Percentiles rank a stretch among this genome's conserved stretches.
Conservation (phyloP, 2,329 filamentous ascomycete genomes). For the Rhynchosporium secalis region DNA sequence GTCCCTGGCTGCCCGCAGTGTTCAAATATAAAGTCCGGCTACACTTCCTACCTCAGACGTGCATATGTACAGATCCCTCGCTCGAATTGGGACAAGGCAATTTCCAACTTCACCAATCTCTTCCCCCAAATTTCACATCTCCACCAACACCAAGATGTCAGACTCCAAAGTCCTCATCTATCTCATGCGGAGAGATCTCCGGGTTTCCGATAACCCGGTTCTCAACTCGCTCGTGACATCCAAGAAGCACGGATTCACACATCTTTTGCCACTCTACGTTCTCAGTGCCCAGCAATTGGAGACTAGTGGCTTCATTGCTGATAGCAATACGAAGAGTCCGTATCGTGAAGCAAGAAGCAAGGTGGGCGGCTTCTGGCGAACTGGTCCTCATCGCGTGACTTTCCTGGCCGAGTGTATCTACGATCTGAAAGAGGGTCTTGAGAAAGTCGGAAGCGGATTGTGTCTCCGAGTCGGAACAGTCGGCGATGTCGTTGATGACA, state of each 20-base stretch:
- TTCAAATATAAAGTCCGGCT: background rate
- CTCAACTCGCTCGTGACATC: slow-evolving; percentile 57
- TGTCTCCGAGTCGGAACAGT: slow-evolving; percentile 63
- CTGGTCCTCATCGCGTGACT: slow-evolving; percentile 68
- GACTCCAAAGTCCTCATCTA: slow-evolving; percentile 63
- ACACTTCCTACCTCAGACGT: slow-evolving; percentile 1
- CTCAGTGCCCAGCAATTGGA: slow-evolving; percentile 72
- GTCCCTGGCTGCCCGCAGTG: background rate
- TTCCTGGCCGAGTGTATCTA: slow-evolving; percentile 73
- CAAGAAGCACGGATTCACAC: slow-evolving; percentile 58
- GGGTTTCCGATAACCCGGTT: slow-evolving; percentile 73
- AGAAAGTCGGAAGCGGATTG: slow-evolving; percentile 60
- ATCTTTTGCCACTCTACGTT: slow-evolving; percentile 70
- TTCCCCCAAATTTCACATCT: slow-evolving; percentile 3
- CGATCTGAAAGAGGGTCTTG: slow-evolving; percentile 66
- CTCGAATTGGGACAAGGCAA: background rate
- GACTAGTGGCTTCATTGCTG: slow-evolving; percentile 68
- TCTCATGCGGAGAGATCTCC: slow-evolving; percentile 70
- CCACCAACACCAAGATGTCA: slow-evolving; percentile 33
- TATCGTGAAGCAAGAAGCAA: slow-evolving; percentile 68
- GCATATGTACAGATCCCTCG: slow-evolving; percentile 6
- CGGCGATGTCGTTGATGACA: slow-evolving; percentile 57
- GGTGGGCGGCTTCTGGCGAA: slow-evolving; percentile 70
- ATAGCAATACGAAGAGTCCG: slow-evolving; percentile 52
- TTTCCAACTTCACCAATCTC: background rate